These are phyloP conservation scores for Talaromyces nanjingensis DNA, from an alignment of 495 filamentous ascomycete species.

Conservation along the genomic window DNA sequence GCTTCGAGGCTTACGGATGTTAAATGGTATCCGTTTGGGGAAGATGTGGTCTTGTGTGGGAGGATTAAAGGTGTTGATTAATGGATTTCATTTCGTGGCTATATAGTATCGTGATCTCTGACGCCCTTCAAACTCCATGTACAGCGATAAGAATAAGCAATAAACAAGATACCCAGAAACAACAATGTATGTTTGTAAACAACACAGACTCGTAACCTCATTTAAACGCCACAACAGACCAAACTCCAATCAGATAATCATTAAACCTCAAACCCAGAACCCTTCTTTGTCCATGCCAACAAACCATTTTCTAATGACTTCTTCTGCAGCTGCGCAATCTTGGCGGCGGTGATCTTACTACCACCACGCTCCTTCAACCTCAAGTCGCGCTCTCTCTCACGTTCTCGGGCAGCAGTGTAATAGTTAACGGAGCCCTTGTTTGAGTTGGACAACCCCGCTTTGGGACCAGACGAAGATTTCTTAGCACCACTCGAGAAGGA, in stretches of 20 bases:
- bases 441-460: slow-evolving; percentile 42
- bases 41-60: slow-evolving; percentile 74
- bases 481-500: slow-evolving; percentile 25
- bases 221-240: not conserved
- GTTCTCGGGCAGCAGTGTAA: slow-evolving; percentile 69
- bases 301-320: slow-evolving; percentile 4
- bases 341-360: slow-evolving; percentile 20
- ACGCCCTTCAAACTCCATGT: not conserved
- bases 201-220: too few relatives aligned
- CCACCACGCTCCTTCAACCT: slow-evolving; percentile 39
- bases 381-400: slow-evolving; percentile 55
- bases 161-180: not conserved
- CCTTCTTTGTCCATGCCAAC: not conserved
- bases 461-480: slow-evolving; percentile 29
- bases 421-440: slow-evolving; percentile 80
- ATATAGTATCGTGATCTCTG: not conserved
- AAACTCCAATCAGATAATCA: not conserved
- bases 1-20: slow-evolving; percentile 57
- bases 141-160: not conserved
- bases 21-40: slow-evolving; percentile 66
- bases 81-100: not conserved
- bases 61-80: slow-evolving; percentile 22
- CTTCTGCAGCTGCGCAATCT: slow-evolving; percentile 25
- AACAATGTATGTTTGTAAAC: not conserved
- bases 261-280: not conserved